phyloP scores from a whole-genome alignment of 1,284 basidiomycete genomes.

The Xerocomus amazonicus region DNA sequence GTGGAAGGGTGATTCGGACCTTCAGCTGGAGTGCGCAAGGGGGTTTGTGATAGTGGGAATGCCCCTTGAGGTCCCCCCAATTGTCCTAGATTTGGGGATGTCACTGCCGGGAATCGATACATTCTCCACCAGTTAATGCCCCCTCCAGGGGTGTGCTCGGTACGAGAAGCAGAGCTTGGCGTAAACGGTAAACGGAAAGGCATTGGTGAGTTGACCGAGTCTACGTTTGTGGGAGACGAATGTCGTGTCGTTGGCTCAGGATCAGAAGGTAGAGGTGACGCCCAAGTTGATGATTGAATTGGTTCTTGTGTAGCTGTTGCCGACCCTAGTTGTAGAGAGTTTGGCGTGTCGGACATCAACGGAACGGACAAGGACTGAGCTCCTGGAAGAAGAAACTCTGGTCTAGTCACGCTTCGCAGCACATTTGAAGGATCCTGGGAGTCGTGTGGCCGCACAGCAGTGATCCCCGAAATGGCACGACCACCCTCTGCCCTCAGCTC shows the following conservation, averaged over 20 bases:
- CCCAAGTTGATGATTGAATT: constrained; percentile 3
- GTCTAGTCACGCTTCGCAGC: constrained; percentile 5
- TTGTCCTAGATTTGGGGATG: constrained; percentile 29
- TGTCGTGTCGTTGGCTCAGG: constrained; percentile 2
- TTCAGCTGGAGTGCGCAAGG: constrained; percentile 17
- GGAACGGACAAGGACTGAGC: constrained; percentile 10
- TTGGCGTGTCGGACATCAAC: constrained; percentile 6
- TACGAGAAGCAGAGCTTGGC: constrained; percentile 30
- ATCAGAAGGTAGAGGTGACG: constrained; percentile 1
- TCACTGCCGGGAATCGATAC: constrained; percentile 70
- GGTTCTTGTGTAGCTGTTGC: constrained; percentile 1
- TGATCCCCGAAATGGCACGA: constrained; percentile 10
- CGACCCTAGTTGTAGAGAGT: constrained; percentile 7
- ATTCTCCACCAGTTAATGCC: constrained; percentile 79
- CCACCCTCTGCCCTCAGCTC: constrained; percentile 18
- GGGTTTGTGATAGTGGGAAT: constrained; percentile 16
- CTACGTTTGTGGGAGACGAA: constrained; percentile 8
- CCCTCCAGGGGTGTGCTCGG: constrained; percentile 36
- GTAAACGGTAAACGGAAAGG: constrained; percentile 30
- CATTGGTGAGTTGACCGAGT: constrained; percentile 23
- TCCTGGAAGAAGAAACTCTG: constrained; percentile 17
- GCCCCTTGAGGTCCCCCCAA: constrained; percentile 18
- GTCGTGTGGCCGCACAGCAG: constrained; percentile 24
- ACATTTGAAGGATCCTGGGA: constrained; percentile 26
- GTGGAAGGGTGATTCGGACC: constrained; percentile 18